A percentile compares a stretch with the other conserved stretches of the same genome.
Evolutionary conservation across 768 basidiomycete genomes (phyloP).

Genomic region (Kwoniella botswanensis): DNA sequence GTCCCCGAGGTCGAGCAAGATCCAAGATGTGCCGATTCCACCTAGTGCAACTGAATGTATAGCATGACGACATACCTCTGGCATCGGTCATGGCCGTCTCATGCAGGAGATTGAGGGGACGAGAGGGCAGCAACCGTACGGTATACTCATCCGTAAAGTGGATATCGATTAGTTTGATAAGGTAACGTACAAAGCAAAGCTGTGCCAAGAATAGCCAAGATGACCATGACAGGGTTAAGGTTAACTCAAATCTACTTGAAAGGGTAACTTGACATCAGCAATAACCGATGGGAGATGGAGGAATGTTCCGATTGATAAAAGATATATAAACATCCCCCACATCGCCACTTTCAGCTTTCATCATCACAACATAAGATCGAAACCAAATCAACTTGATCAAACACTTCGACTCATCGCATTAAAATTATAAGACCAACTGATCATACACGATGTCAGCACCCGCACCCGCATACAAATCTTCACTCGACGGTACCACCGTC

Average conservation of each 20-base stretch:
- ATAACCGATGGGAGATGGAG: background rate
- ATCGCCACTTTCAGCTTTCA: conserved; percentile 14
- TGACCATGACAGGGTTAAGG: background rate
- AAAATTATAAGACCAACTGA: background rate
- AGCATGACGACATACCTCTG: conserved; percentile 4
- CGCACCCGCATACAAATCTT: conserved; percentile 36
- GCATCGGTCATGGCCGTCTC: conserved; percentile 5
- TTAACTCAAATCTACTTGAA: background rate
- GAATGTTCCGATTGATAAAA: background rate
- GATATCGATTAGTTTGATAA: background rate
- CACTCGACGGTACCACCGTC: conserved; percentile 44
- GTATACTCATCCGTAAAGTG: no score
- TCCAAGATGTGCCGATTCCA: background rate
- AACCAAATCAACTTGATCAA: no score
- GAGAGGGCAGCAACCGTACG: no score
- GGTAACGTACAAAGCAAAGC: conserved; percentile 5
- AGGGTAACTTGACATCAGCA: background rate
- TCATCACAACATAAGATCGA: conserved; percentile 5
- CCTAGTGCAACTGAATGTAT: background rate
- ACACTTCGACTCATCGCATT: background rate
- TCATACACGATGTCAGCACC: conserved; percentile 40
- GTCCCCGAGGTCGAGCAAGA: background rate
- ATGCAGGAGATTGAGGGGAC: background rate
- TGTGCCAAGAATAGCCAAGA: conserved; percentile 19
- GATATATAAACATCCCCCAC: background rate